Base-by-base conservation (phyloP, 768 basidiomycete species). In the Leccinum rimulosum region DNA sequence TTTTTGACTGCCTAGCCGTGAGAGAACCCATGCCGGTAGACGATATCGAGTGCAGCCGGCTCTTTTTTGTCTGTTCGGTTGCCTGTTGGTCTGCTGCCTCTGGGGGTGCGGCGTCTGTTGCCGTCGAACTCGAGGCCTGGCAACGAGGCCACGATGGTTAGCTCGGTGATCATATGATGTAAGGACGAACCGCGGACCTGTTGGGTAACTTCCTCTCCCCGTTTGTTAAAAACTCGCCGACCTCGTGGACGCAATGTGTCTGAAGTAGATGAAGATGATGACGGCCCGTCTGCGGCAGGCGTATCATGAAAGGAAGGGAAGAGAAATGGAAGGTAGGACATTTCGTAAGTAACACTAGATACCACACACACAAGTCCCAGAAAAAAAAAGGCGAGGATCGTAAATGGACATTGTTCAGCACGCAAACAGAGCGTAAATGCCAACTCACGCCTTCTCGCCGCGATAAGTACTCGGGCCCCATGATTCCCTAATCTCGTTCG, bases 291-390 rank as follows among this genome's bases (percentile, higher is more conserved):
- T 49, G 64, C 66, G 59, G 66, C 51, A 53, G 66, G 56, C 52
- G 61, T 65, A 56, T 70, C 70, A 8, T 65, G 62, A 52, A 70
- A 61, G 47, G 79, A 73, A 55, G 79, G 72, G 64, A 85, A 86
- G 17, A 88, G 71, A 70, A 88, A 88, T 4, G 87, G 87, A 28
- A 88, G 69, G 70, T 87, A 88, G 1, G 87, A 88, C 15, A 78
- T 65, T 69, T 88, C 87, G 65, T 87, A 79, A 45, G 78, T 73
- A 54, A 83, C 75, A 40, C 65, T 69, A 55, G n/a, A 59, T 59
- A 59, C 61, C 57, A 52, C 31, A 25, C 31, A 25, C 25, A 47
- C 43, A 56, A 54, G 59, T 47, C 28, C 40, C 43, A 19, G 15
- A 6, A 19, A 45, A 40, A 45, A 55, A 56, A 49, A 58, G 49